phyloP scores from a whole-genome alignment of 352 stramenopile species.

The Phytophthora idaei region DNA sequence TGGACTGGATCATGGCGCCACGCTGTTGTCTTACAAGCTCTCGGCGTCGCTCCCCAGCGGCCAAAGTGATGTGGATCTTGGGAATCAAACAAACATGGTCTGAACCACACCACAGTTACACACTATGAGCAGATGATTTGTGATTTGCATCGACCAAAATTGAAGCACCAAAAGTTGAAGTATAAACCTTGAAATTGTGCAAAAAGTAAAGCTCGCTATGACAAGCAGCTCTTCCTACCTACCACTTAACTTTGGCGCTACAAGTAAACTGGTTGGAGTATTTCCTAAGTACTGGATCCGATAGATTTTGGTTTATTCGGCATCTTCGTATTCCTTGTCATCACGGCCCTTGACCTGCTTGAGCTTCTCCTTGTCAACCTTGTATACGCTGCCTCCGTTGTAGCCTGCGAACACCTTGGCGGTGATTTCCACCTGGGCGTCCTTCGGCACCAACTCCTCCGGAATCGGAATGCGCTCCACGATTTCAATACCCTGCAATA shows the following conservation, averaged over 20 bases:
- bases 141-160: constrained; percentile 18
- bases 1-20: constrained; percentile 94
- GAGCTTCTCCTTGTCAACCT: constrained; percentile 92
- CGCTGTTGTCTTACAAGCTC: not conserved
- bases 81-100: constrained; percentile 30
- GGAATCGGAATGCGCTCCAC: constrained; percentile 98
- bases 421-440: constrained; percentile 99
- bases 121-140: constrained; percentile 11
- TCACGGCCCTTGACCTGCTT: constrained; percentile 94
- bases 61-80: constrained; percentile 22
- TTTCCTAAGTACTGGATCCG: too few relatives aligned
- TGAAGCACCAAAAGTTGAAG: constrained; percentile 8
- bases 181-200: constrained; percentile 9
- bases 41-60: not conserved
- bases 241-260: constrained; percentile 3
- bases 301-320: constrained; percentile 24
- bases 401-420: constrained; percentile 96
- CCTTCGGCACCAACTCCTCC: constrained; percentile 96
- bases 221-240: not conserved
- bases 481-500: constrained; percentile 95
- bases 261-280: constrained; percentile 6
- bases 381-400: constrained; percentile 91
- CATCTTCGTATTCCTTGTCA: constrained; percentile 69
- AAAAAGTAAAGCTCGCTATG: constrained; percentile 13
- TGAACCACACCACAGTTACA: constrained; percentile 16